phyloP scores from a whole-genome alignment of 176 grass and related monocot species.

The Panicum miliaceum region DNA sequence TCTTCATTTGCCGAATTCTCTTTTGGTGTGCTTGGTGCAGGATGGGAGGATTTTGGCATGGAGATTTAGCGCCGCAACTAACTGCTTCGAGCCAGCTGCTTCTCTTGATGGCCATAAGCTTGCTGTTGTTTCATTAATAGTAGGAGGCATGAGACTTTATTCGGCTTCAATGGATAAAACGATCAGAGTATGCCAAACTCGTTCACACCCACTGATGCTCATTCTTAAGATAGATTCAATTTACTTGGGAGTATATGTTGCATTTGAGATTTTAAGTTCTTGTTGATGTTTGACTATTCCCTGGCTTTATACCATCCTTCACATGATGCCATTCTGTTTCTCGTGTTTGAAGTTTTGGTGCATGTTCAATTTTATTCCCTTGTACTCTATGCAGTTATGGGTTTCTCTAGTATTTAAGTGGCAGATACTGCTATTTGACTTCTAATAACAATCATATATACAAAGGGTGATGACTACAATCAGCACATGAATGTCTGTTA shows the following conservation, averaged over 20 bases:
- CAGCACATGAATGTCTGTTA: background rate
- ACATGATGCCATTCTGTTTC: constrained; percentile 6
- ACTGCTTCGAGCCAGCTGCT: constrained; percentile 84
- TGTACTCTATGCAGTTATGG: background rate
- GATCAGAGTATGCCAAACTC: constrained; percentile 71
- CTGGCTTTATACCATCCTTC: constrained; percentile 13
- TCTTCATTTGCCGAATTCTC: constrained; percentile 26
- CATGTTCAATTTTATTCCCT: constrained; percentile 12
- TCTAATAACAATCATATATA: constrained; percentile 5
- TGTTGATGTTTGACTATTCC: background rate
- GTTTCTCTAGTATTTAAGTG: constrained; percentile 14
- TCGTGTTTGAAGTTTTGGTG: constrained; percentile 21
- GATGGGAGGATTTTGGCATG: constrained; percentile 91
- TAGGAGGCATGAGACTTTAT: constrained; percentile 76
- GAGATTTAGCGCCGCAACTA: constrained; percentile 70
- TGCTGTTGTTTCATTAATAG: constrained; percentile 81
- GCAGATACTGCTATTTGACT: constrained; percentile 20
- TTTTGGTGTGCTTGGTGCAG: constrained; percentile 49
- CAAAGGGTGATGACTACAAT: background rate
- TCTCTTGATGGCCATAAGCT: constrained; percentile 75
- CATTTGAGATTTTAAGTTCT: constrained; percentile 20
- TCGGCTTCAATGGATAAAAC: constrained; percentile 96
- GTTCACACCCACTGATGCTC: constrained; percentile 3
- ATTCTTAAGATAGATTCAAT: constrained; percentile 38
- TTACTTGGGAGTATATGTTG: constrained; percentile 1